Conservation (phyloP, 2,329 filamentous ascomycete species). For the Sordariomycetes sp. region DNA sequence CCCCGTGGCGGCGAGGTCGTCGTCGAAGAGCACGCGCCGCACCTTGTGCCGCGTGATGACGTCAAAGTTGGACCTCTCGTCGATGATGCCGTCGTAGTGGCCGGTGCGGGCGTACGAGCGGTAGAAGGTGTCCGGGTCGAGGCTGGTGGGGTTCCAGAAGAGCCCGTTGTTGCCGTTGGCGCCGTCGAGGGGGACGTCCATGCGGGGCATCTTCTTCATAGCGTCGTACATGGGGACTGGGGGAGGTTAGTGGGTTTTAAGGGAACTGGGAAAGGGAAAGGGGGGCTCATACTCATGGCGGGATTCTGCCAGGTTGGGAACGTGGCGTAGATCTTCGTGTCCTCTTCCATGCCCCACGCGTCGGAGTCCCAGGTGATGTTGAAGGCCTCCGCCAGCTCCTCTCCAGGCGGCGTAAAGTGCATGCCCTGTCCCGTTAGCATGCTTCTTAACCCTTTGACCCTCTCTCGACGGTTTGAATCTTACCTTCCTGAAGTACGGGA, state of each 20-base stretch:
- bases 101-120: constrained; percentile 15
- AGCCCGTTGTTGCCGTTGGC: constrained; percentile 14
- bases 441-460: not conserved
- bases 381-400: constrained; percentile 10
- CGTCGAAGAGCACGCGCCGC: constrained; percentile 24
- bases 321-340: constrained; percentile 13
- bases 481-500: constrained; percentile 32
- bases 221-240: constrained; percentile 12
- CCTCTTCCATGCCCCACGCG: constrained; percentile 12
- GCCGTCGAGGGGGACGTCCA: constrained; percentile 14
- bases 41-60: constrained; percentile 18
- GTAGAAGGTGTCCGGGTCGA: constrained; percentile 11
- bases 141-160: constrained; percentile 15
- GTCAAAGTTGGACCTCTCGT: constrained; percentile 9
- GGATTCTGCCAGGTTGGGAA: constrained; percentile 10
- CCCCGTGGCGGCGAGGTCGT: constrained; percentile 17
- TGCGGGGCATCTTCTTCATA: constrained; percentile 14
- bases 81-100: constrained; percentile 14
- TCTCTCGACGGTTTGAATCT: not conserved
- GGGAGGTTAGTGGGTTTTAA: not conserved
- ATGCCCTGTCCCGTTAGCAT: constrained; percentile 1
- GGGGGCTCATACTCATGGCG: not conserved
- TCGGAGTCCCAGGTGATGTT: constrained; percentile 15
- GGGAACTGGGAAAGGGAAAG: not conserved
- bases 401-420: constrained; percentile 10